Conservation (phyloP, 306 rosid genomes). For the Fragaria nilgerrensis region DNA sequence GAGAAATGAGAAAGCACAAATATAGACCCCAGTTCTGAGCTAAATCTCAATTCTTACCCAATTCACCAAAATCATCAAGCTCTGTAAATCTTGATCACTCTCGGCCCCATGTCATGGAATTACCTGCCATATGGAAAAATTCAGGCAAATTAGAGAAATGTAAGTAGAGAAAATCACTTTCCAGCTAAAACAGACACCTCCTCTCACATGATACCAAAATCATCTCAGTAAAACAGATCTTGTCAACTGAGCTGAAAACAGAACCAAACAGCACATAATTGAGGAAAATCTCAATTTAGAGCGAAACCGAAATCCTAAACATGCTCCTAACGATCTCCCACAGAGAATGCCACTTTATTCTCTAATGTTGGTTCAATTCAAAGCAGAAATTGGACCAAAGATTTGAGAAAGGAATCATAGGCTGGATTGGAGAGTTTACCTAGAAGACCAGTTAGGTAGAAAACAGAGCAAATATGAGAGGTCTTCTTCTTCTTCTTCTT, state of each 20-base stretch:
- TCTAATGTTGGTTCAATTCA: slow-evolving; percentile 8
- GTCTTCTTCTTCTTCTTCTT: not conserved
- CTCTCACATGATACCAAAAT: not conserved
- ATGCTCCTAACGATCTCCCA: slow-evolving; percentile 16
- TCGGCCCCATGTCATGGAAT: not conserved
- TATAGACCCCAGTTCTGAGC: not conserved
- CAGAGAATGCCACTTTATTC: slow-evolving; percentile 27
- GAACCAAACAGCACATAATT: not conserved
- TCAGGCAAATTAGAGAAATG: not conserved
- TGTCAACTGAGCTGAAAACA: not conserved
- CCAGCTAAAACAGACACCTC: not conserved
- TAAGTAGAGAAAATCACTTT: not conserved
- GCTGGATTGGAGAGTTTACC: slow-evolving; percentile 13
- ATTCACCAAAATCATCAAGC: slow-evolving; percentile 10
- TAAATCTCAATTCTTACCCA: not conserved
- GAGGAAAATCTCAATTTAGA: not conserved
- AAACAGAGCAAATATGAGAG: slow-evolving; percentile 5
- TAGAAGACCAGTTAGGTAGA: slow-evolving; percentile 4
- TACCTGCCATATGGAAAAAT: slow-evolving; percentile 5
- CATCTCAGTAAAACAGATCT: slow-evolving; percentile 18
- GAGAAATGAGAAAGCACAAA: not conserved
- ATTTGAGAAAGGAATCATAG: not conserved
- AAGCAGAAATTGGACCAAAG: not conserved
- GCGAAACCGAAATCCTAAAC: slow-evolving; percentile 8
- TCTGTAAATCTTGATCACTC: not conserved